These are phyloP conservation scores for Medicago lupulina DNA, from an alignment of 306 rosid genomes.

Conservation along the genomic window DNA sequence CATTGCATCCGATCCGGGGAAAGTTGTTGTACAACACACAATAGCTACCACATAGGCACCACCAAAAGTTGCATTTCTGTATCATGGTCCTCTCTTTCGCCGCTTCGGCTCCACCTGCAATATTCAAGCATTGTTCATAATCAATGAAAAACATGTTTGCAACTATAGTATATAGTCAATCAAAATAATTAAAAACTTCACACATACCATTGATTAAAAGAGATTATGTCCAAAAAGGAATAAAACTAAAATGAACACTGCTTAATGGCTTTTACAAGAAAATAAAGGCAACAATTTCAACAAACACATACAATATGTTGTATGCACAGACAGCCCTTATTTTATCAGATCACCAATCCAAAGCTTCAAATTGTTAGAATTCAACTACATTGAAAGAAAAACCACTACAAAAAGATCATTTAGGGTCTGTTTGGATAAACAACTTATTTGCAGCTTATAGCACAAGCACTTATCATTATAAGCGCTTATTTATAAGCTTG, in stretches of 20 bases:
- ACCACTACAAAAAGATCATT: background rate
- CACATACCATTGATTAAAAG: background rate
- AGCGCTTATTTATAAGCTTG: no score
- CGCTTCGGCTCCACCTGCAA: constrained; percentile 80
- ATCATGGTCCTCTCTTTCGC: constrained; percentile 59
- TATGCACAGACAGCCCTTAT: background rate
- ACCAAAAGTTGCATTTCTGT: constrained; percentile 17
- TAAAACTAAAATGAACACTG: background rate
- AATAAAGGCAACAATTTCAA: background rate
- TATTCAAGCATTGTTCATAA: constrained; percentile 12
- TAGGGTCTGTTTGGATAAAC: no score
- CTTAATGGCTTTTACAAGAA: background rate
- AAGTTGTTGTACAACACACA: constrained; percentile 58
- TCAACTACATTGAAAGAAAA: background rate
- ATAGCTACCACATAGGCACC: constrained; percentile 38
- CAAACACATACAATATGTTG: background rate
- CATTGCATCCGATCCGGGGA: constrained; percentile 44
- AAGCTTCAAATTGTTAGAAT: background rate
- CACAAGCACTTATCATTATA: no score
- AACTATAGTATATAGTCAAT: background rate
- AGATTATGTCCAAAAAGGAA: background rate
- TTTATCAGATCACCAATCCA: background rate
- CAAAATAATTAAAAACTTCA: background rate
- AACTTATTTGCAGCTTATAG: no score
- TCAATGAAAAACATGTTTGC: background rate